Base-by-base conservation (phyloP, 108 stramenopile species). In the Fragilariopsis cylindrus region DNA sequence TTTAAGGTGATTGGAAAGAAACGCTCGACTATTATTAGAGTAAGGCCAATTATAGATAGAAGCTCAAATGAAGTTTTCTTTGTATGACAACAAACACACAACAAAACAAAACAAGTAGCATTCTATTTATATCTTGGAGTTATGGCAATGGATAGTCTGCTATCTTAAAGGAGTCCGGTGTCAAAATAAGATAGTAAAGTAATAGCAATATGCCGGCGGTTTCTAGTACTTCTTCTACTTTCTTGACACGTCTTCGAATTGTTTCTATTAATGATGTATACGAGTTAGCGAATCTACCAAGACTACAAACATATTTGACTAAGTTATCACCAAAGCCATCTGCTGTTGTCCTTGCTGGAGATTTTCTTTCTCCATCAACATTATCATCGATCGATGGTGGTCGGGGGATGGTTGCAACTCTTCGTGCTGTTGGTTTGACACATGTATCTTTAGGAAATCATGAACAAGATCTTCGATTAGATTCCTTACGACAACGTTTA, bases 381-480 rank as follows among this genome's bases (percentile, higher is more conserved):
- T 65, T 94, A 19, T 80, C 82, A 16, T 83, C 83, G 50, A 83
- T 94, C 16, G 93, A 94, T 76, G 68, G 75, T 15, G 93, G 93
- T 5, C 60, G 78, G 39, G 90, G 86, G 9, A 84, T 87, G 69
- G 86, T 92, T 1, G 75, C 79, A 13, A 81, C 84, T 40, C 63
- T 92, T n/a, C 68, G 82, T 5, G 81, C 85, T 39, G 63, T 75
- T 12, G 88, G 88, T 11, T 64, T 92, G 12, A 84, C 88, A 11
- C 90, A 92, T 67, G 82, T 85, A 11, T 89, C 81, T 30, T 74
- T 94, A 11, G 93, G 93, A 1, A 94, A 92, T 81, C 91, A 94
- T 60, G 93, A 94, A 56, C 72, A 78, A 1, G 91, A 94, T 71
- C 62, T 94, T 47, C 60, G 75, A 42, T 55, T 88, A 44, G 67